phyloP scores from a whole-genome alignment of 2,329 filamentous ascomycete genomes.

The Spiromastix sp. region DNA sequence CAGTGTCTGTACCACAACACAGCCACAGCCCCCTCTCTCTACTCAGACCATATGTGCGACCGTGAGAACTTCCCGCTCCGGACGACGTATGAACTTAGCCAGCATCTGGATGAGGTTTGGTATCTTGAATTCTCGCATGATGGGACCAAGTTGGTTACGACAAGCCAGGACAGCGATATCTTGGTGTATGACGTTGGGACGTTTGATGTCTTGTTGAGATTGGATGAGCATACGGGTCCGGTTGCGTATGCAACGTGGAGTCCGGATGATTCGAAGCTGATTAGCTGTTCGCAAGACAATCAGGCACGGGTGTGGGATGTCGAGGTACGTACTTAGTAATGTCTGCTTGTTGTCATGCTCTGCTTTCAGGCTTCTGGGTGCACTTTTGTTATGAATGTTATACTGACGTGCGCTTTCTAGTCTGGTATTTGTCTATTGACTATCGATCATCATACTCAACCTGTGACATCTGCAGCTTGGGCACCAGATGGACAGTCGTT shows the following conservation, averaged over 20 bases:
- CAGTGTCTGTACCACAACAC: conserved; percentile 85
- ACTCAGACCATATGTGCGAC: conserved; percentile 79
- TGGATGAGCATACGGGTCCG: conserved; percentile 57
- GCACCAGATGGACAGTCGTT: conserved; percentile 66
- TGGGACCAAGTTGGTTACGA: conserved; percentile 70
- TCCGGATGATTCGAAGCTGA: conserved; percentile 75
- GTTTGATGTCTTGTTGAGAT: conserved; percentile 53
- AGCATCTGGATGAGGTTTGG: conserved; percentile 81
- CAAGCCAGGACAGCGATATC: conserved; percentile 63
- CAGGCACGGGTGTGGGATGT: conserved; percentile 67
- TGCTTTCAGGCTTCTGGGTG: no score
- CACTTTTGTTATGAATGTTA: conserved; percentile 3
- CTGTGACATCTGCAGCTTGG: conserved; percentile 88
- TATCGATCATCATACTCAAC: conserved; percentile 64
- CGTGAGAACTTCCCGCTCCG: conserved; percentile 67
- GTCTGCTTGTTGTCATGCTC: no score
- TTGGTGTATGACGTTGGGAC: conserved; percentile 70
- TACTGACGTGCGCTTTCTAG: conserved; percentile 35
- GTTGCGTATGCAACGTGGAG: conserved; percentile 84
- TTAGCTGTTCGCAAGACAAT: conserved; percentile 70
- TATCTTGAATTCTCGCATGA: conserved; percentile 83
- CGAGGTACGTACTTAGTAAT: conserved; percentile 42
- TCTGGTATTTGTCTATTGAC: conserved; percentile 53
- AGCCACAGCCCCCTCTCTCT: conserved; percentile 66
- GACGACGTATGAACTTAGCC: conserved; percentile 57